A percentile compares a stretch with the other conserved stretches of the same genome.
These are phyloP conservation scores for Bacidia rubella DNA, from an alignment of 495 filamentous ascomycete species.

Conservation along the genomic window DNA sequence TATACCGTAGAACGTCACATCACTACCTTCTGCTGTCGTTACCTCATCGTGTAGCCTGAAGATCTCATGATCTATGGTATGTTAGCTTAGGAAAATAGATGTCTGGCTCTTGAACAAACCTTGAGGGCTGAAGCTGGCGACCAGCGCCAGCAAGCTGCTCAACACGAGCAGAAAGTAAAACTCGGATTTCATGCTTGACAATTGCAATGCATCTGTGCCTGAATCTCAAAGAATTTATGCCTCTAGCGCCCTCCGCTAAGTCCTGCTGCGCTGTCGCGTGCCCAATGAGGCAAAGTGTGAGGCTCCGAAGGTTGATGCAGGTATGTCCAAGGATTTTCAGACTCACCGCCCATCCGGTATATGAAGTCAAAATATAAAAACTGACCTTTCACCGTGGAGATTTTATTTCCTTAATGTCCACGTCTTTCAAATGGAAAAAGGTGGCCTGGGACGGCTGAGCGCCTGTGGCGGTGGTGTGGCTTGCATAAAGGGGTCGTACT, in stretches of 20 bases:
- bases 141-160: conserved; percentile 4
- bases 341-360: neutral
- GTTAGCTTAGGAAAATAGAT: neutral
- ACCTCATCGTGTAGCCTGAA: conserved; percentile 88
- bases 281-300: neutral
- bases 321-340: neutral
- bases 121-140: conserved; percentile 8
- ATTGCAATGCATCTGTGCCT: conserved; percentile 6
- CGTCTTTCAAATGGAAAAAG: too few relatives aligned
- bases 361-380: neutral
- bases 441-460: neutral
- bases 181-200: conserved; percentile 6
- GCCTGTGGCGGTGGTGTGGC: neutral
- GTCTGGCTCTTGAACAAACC: neutral
- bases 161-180: conserved; percentile 3
- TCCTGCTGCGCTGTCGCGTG: neutral
- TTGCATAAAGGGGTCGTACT: neutral
- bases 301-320: neutral
- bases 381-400: neutral
- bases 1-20: conserved; percentile 78
- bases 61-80: conserved; percentile 78
- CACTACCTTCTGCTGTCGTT: conserved; percentile 55
- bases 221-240: neutral
- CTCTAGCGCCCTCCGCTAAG: neutral
- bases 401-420: too few relatives aligned